Evolutionary conservation across 768 basidiomycete genomes (phyloP), one percentile per base, ranked within the genome.

Genomic region (Piloderma croceum): DNA sequence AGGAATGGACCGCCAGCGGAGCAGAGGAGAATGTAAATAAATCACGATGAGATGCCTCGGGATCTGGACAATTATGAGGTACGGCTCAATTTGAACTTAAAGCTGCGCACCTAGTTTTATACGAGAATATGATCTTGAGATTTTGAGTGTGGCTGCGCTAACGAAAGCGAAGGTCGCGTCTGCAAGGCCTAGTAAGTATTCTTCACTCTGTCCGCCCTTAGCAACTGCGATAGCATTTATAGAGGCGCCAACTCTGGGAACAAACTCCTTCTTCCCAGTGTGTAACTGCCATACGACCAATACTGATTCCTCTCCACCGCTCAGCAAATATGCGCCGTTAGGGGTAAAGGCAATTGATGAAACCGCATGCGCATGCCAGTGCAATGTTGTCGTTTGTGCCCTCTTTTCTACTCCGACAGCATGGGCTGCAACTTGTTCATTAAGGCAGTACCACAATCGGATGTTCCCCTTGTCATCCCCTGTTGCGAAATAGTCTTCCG

Each of bases 291-390:
- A 99, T 43, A 94, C 83, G 27, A 98, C 93, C n/a, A 99, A 63
- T 7, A 97, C 94, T 23, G 86, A 77, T 59, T 98, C 96, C 60
- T 96, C 90, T 33, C 96, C 96, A 46, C 91, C 94, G 45, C 88
- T 93, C 35, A 98, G 64, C 13, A 99, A 63, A 59, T 96, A 94
- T 6, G 90, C 84, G 10, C 96, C 96, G 49, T 94, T 92, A 10
- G 81, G 63, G 0, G 91, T 88, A 60, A 98, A 99, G 0, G 81
- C 70, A 20, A 99, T 59, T 1, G 90, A 83, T 3, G 86, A 81
- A 13, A 98, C 88, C 3, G 90, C 77, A 58, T 98, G 94, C 3
- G 94, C 87, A 57, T 99, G 96, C 96, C 96, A 99, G 62, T 97
- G 94, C 38, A 97, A 63, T 4, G 80, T 75, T 3, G 88, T 82